These are phyloP conservation scores for Gonapodya sp. DNA, from an alignment of 192 early-diverging fungal species.

Conservation along the genomic window DNA sequence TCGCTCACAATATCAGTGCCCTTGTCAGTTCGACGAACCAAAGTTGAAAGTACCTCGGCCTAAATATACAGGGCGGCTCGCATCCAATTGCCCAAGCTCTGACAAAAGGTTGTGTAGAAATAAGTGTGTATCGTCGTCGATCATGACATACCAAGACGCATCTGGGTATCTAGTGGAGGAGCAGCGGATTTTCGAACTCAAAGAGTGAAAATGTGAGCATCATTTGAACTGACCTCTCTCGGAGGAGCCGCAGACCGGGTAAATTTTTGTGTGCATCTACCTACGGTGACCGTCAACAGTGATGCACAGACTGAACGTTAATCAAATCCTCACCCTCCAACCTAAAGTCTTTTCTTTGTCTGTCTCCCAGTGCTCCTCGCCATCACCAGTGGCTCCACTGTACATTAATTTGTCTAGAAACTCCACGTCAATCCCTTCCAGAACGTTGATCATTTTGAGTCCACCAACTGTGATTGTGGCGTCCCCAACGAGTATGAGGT, in stretches of 20 bases:
- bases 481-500: neutral
- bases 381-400: neutral
- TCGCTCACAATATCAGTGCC: conserved; percentile 8
- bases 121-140: conserved; percentile 55
- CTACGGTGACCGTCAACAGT: neutral
- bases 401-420: neutral
- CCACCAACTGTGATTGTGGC: neutral
- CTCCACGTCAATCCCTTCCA: neutral
- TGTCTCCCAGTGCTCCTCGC: neutral
- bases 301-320: neutral
- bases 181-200: too few relatives aligned
- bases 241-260: conserved; percentile 14
- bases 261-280: conserved; percentile 46
- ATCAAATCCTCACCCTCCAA: neutral
- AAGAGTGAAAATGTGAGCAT: too few relatives aligned
- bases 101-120: conserved; percentile 37
- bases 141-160: conserved; percentile 52
- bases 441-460: neutral
- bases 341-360: neutral
- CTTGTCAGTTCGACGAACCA: neutral
- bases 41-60: neutral
- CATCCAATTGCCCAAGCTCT: conserved; percentile 22
- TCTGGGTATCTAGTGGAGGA: conserved; percentile 36
- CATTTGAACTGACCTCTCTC: neutral
- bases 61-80: conserved; percentile 13